Base-by-base conservation (phyloP, 306 rosid genomes). In the Prunus mongolica region DNA sequence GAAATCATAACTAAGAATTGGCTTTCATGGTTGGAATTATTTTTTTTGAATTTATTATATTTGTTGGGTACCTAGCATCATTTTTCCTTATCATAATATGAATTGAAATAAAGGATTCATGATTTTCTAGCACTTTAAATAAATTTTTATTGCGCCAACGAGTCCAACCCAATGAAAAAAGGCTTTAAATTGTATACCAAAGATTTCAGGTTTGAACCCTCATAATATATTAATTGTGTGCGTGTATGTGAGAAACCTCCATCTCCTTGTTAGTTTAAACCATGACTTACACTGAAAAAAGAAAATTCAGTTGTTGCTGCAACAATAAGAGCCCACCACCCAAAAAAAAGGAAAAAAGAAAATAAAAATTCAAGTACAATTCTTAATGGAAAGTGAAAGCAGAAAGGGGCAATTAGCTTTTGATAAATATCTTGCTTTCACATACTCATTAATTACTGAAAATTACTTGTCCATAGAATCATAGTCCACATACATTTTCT, bases 401-500 rank as follows among this genome's bases (percentile, higher is more conserved):
- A 56, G 64, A 28, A 51, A 67, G 30, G 6, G 44, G 8, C 8
- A 34, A 34, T 34, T 6, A 34, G 44, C 44, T 34, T 34, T 34
- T 34, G 8, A 34, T 34, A 77, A 56, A 82, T 18, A 73, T 74
- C 84, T 65, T 49, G 78, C 54, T 69, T 1, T 44, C 67, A 44
- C 44, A 41, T 22, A 7, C 65, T 73, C 67, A 66, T 69, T 63
- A 14, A 67, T 13, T 32, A 28, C 41, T 8, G 9, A 38, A 38
- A 38, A 7, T 27, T 14, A 55, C 32, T 44, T 34, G 24, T 38
- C 2, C 56, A 15, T 46, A 7, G 12, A 22, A 15, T 32, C 51
- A 41, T 47, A 16, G 79, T 70, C 83, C 77, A 80, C 81, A 50
- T 50, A 49, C 76, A 82, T 45, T 66, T 56, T 13, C 57, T 28